Conservation (phyloP, 2,329 filamentous ascomycete species). For the Acarospora socialis region DNA sequence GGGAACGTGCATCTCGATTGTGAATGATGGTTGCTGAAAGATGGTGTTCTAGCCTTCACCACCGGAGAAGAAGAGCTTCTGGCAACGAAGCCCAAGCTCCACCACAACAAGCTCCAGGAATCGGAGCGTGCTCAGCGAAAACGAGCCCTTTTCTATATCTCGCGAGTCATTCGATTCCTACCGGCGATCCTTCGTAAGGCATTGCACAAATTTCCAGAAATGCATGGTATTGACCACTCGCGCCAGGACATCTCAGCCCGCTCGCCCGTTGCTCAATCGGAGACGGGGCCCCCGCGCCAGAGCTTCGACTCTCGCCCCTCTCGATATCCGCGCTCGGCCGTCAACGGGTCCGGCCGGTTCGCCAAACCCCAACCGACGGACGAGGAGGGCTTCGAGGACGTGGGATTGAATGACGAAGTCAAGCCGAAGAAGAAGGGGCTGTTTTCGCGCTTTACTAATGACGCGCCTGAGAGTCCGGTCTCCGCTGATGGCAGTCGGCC, state of each 20-base stretch:
- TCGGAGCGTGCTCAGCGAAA: constrained; percentile 57
- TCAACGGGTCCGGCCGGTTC: constrained; percentile 40
- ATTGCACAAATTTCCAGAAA: no score
- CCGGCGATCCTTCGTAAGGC: constrained; percentile 76
- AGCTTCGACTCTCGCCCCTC: constrained; percentile 65
- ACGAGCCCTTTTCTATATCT: constrained; percentile 89
- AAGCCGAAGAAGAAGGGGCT: constrained; percentile 64
- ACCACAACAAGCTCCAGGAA: constrained; percentile 42
- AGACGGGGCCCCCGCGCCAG: constrained; percentile 50
- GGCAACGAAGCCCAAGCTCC: constrained; percentile 41
- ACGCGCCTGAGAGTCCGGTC: constrained; percentile 22
- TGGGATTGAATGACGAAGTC: constrained; percentile 67
- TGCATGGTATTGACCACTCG: no score
- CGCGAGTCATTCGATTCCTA: constrained; percentile 96
- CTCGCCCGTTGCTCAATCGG: constrained; percentile 53
- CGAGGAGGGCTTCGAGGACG: constrained; percentile 79
- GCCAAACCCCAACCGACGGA: constrained; percentile 49
- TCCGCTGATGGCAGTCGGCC: constrained; percentile 27
- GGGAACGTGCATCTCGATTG: no score
- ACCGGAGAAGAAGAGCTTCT: constrained; percentile 68
- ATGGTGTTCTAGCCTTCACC: constrained; percentile 61
- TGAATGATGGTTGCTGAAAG: constrained; percentile 3
- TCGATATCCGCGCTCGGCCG: constrained; percentile 42
- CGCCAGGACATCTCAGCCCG: constrained; percentile 87
- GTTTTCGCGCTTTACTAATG: constrained; percentile 66